phyloP scores from a whole-genome alignment of 495 filamentous ascomycete genomes.

The Penicillium pulvis region DNA sequence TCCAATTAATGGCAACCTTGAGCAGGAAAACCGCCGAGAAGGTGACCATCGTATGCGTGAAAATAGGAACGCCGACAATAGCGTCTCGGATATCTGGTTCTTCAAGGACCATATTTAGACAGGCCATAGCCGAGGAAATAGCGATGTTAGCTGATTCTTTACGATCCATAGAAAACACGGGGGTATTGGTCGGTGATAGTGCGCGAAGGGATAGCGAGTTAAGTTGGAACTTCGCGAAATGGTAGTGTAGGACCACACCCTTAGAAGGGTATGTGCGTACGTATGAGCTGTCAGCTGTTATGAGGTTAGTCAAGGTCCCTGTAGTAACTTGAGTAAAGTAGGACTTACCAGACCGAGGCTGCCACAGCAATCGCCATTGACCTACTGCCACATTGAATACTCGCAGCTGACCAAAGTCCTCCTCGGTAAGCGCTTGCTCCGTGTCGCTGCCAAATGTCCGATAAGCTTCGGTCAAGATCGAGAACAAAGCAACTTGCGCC shows the following conservation, averaged over 20 bases:
- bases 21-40: constrained; percentile 60
- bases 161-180: constrained; percentile 55
- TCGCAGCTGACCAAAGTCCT: constrained; percentile 52
- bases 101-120: constrained; percentile 56
- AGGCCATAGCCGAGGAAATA: constrained; percentile 57
- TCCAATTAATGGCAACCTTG: constrained; percentile 59
- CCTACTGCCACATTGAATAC: constrained; percentile 58
- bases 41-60: constrained; percentile 65
- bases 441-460: constrained; percentile 58
- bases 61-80: constrained; percentile 60
- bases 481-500: constrained; percentile 59
- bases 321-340: not conserved
- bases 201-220: constrained; percentile 60
- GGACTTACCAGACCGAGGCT: constrained; percentile 51
- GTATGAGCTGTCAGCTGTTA: constrained; percentile 50
- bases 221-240: constrained; percentile 62
- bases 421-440: constrained; percentile 55
- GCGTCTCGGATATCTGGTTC: constrained; percentile 59
- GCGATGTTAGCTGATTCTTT: constrained; percentile 58
- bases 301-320: constrained; percentile 2
- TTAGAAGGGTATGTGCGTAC: constrained; percentile 61
- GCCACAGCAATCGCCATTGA: constrained; percentile 60
- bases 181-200: constrained; percentile 49
- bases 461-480: constrained; percentile 59
- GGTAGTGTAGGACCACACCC: constrained; percentile 60